Base-by-base conservation (phyloP, 2,329 filamentous ascomycete genomes). In the Hirsutella thompsonii region DNA sequence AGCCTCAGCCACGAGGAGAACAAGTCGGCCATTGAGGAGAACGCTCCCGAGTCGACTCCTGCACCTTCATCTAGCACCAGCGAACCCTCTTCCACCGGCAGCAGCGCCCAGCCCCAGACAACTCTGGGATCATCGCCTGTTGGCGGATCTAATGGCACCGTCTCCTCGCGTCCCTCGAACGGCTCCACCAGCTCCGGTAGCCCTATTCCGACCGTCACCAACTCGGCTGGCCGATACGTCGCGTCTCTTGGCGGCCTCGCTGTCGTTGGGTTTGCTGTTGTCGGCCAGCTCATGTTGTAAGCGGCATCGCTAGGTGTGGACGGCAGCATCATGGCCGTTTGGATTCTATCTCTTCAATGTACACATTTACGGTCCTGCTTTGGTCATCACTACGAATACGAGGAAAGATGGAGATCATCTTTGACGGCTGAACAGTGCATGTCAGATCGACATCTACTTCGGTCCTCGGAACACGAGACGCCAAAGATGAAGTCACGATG, bases 211-310 rank as follows among this genome's bases (percentile, higher is more conserved):
- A 16, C 14, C 32, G 32, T 19, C 32, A 16, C 14, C 32, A 16
- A 16, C 32, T 10, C 14, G 32, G 14, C 30, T 32, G 11, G 30
- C 30, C 30, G 11, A 16, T 32, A 16, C 5, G 13, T 34, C 9
- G n/a, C 32, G 8, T 34, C 32, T n/a, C 16, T 55, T 28, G 52
- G 52, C 42, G 52, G 47, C 51, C 42, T 54, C 40, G 57, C 52
- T 26, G 53, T 52, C 26, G 55, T 47, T 13, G 55, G 23, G 6
- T 6, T 51, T 38, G 44, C 53, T 41, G 40, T 56, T 19, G 20
- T 55, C 23, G 56, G 54, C 33, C 57, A 58, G 50, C 47, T 59
- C 37, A 44, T 61, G 38, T 51, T 53, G 45, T 59, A 52, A 48
- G 45, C 30, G 38, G 28, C 19, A 28, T 38, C 18, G 19, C 5